A percentile compares a stretch with the other conserved stretches of the same genome.
Evolutionary conservation across 2,329 filamentous ascomycete genomes (phyloP).

Genomic region (Magnaporthiopsis rhizophila): DNA sequence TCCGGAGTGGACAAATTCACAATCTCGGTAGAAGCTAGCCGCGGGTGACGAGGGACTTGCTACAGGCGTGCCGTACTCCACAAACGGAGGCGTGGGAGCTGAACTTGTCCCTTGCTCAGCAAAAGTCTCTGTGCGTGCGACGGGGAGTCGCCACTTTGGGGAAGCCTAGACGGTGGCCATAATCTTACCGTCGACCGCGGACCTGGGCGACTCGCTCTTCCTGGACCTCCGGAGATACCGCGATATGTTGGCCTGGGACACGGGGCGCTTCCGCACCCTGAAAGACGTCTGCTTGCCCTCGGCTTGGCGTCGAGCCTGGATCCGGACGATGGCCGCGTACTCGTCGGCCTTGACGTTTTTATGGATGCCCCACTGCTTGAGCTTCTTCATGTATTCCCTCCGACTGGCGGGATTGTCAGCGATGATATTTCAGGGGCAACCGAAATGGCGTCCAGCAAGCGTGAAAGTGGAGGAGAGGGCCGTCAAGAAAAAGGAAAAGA

Average conservation of each 20-base stretch:
- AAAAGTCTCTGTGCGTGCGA: no score
- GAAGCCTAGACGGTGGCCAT: not conserved
- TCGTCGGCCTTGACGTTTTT: constrained; percentile 5
- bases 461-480: no score
- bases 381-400: constrained; percentile 2
- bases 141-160: no score
- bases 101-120: no score
- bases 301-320: not conserved
- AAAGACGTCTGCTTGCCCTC: constrained; percentile 2
- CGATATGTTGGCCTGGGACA: constrained; percentile 4
- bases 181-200: not conserved
- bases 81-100: no score
- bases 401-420: not conserved
- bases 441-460: no score
- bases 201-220: not conserved
- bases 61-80: no score
- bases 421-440: no score
- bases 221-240: not conserved
- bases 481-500: not conserved
- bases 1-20: no score
- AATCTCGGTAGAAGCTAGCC: no score
- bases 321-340: constrained; percentile 1
- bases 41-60: no score
- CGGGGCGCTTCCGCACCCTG: not conserved
- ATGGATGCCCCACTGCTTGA: not conserved